Evolutionary conservation across 2,329 filamentous ascomycete genomes (phyloP).

Genomic region (Fusarium sp.): DNA sequence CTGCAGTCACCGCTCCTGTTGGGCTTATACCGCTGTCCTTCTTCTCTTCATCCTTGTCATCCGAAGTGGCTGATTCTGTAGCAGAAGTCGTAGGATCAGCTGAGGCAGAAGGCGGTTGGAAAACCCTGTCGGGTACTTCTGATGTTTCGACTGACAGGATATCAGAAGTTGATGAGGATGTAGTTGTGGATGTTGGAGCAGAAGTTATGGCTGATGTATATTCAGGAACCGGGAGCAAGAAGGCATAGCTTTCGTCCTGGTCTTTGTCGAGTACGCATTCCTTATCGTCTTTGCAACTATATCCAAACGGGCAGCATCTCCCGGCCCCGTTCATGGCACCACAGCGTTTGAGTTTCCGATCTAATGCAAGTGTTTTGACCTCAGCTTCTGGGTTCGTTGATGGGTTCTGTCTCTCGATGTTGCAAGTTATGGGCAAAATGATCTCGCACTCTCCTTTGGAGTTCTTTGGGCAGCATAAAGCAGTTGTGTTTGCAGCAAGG

Average conservation of each 20-base stretch:
- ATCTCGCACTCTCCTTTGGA: conserved; percentile 18
- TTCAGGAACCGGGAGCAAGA: conserved; percentile 27
- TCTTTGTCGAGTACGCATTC: conserved; percentile 35
- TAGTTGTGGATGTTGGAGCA: conserved; percentile 7
- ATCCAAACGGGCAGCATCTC: conserved; percentile 41
- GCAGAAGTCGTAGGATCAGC: conserved; percentile 4
- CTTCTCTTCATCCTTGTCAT: conserved; percentile 9
- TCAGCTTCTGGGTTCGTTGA: conserved; percentile 26
- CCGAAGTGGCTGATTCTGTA: conserved; percentile 14
- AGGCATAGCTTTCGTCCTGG: conserved; percentile 34
- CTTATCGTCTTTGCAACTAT: conserved; percentile 31
- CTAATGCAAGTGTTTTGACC: conserved; percentile 34
- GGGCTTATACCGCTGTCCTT: conserved; percentile 14
- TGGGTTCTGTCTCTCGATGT: conserved; percentile 29
- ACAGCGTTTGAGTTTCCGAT: conserved; percentile 30
- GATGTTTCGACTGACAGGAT: conserved; percentile 32
- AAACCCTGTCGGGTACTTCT: conserved; percentile 11
- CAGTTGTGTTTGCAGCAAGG: conserved; percentile 41
- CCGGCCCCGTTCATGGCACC: conserved; percentile 23
- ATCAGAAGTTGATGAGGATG: conserved; percentile 7
- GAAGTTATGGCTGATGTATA: conserved; percentile 10
- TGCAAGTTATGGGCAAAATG: conserved; percentile 39
- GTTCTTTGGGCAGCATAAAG: conserved; percentile 38
- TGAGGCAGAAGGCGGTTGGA: conserved; percentile 16
- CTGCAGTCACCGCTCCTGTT: conserved; percentile 35